Evolutionary conservation across 768 basidiomycete genomes (phyloP), one percentile per base, ranked within the genome.

Genomic region (Obba rivulosa): DNA sequence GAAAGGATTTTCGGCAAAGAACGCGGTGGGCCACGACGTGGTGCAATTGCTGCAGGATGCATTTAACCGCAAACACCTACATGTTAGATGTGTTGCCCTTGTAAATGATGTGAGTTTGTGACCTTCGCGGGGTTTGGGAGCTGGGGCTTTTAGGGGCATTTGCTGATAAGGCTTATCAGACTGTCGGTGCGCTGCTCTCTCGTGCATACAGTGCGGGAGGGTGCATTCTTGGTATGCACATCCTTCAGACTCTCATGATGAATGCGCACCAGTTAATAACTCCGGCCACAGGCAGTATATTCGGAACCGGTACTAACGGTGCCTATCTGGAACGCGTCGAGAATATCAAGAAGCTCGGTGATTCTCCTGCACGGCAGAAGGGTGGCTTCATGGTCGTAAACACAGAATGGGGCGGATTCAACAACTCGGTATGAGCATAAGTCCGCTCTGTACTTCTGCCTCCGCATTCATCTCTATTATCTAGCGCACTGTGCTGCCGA

Each of bases 281-380:
- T 37, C 18, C 22, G 34, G 8, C 16, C 40, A 16, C 39, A 63
- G 60, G 86, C 41, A 86, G 86, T 46, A 98, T 98, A 59, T 98
- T 98, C 63, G 96, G 96, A 21, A 99, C 96, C 0, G 96, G 96
- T 16, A 98, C 96, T 4, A 99, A 99, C 62, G 96, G 96, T 24
- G 96, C 96, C 10, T 99, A 96, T 67, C 80, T 99, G 42, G 95
- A 98, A 65, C 77, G 87, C 56, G 71, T 93, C 24, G 75, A 79
- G 43, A 92, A 91, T 43, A 83, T 98, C 61, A 81, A 75, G 35
- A 98, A 98, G 66, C 75, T 96, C 8, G 79, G 78, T 16, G 81
- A 87, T 47, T 75, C 69, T 37, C 70, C 79, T 21, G 79, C 76
- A 5, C 78, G 73, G 9, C 69, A 74, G 8, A 72, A 78, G 25